A percentile compares a stretch with the other conserved stretches of the same genome.
These are phyloP conservation scores for Phialophora macrospora DNA, from an alignment of 2,329 filamentous ascomycete genomes.

Conservation along the genomic window DNA sequence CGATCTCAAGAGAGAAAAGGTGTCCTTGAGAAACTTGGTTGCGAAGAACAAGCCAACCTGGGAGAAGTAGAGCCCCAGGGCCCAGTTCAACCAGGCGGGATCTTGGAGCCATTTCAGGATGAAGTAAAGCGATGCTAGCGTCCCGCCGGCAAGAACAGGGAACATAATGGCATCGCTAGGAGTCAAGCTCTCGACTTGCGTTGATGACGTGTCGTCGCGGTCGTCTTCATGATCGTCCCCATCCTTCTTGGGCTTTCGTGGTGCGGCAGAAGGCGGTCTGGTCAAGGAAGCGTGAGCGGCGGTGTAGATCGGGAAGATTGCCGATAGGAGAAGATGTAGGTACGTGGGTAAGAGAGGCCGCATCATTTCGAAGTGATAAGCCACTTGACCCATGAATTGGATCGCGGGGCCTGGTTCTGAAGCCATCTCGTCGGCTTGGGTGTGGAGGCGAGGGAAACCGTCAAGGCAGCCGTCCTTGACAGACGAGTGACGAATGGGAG, in stretches of 20 bases:
- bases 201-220: constrained; percentile 59
- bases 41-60: constrained; percentile 78
- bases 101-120: constrained; percentile 88
- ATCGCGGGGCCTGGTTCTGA: constrained; percentile 29
- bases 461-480: background rate
- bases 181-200: constrained; percentile 68
- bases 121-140: constrained; percentile 79
- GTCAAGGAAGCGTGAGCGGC: constrained; percentile 84
- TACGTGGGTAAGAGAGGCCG: constrained; percentile 60
- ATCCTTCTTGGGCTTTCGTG: constrained; percentile 48
- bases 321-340: constrained; percentile 67
- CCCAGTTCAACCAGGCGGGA: constrained; percentile 77
- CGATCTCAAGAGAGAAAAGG: constrained; percentile 65
- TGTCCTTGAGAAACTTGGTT: constrained; percentile 73
- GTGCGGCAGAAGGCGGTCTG: constrained; percentile 77
- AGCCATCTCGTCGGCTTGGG: constrained; percentile 2
- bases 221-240: constrained; percentile 59
- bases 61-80: constrained; percentile 83
- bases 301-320: constrained; percentile 81
- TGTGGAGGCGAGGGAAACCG: background rate
- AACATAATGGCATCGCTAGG: constrained; percentile 83
- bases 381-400: constrained; percentile 34
- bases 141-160: constrained; percentile 74
- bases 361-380: constrained; percentile 38
- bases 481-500: background rate